Base-by-base conservation (phyloP, 2,329 filamentous ascomycete genomes). In the Orbilia quercus region DNA sequence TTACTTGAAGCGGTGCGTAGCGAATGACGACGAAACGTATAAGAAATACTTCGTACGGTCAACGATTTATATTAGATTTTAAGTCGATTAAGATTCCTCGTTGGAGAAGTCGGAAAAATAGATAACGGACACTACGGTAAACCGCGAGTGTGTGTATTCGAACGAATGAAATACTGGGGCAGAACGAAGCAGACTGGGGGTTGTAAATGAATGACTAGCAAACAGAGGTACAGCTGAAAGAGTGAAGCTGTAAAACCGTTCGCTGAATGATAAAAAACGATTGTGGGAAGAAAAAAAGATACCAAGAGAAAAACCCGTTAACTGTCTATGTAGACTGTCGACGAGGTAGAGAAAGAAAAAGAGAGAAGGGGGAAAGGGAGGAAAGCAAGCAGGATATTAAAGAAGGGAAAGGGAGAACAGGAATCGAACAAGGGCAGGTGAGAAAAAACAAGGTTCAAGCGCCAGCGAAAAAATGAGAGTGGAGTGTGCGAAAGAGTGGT, bases 141-240 rank as follows among this genome's bases (percentile, higher is more conserved):
- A 50, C 45, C 20, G 45, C 44, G 23, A 44, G 38, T 44, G 20
- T 7, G 12, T 53, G 60, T n/a, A n/a, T n/a, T n/a, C n/a, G n/a
- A n/a, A 38, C 40, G 60, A 53, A 65, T 48, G 34, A 16, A 11
- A 58, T 53, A 34, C 14, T n/a, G n/a, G 20, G 44, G 47, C 25
- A 63, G 34, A 59, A 34, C 34, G 40, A 45, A 64, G 58, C 44
- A 65, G 53, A 77, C 73, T 25, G 73, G 54, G 62, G 65, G 57
- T 38, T 65, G 57, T 58, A 73, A 79, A 77, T 74, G 78, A 79
- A 78, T 77, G 78, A 77, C 76, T 74, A 76, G 71, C 75, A 75
- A 76, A 76, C 76, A 78, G 75, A 75, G 75, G 71, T 78, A 77
- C 78, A 78, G 77, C 78, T 78, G 78, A 76, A 76, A 77, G 77